phyloP scores from a whole-genome alignment of 768 basidiomycete species.

The Serendipita sp. region DNA sequence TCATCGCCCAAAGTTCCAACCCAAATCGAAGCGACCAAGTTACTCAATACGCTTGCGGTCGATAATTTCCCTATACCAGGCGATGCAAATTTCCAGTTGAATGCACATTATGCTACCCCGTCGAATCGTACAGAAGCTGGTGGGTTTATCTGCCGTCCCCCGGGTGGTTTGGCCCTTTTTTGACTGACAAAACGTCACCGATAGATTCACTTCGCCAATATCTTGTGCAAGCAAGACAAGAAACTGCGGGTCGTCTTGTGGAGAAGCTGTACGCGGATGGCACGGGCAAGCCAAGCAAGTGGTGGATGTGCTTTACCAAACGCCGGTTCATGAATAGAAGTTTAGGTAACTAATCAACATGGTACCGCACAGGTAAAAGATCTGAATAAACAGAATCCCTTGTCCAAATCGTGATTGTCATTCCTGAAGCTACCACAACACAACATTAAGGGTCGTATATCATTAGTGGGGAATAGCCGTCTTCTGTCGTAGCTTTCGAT shows the following conservation, averaged over 20 bases:
- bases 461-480: no score
- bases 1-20: constrained; percentile 47
- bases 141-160: constrained; percentile 22
- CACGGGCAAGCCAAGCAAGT: constrained; percentile 90
- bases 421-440: no score
- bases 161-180: not conserved
- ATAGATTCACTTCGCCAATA: constrained; percentile 82
- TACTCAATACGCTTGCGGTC: constrained; percentile 80
- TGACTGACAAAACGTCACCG: not conserved
- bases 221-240: constrained; percentile 83
- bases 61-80: constrained; percentile 91
- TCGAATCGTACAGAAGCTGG: constrained; percentile 64
- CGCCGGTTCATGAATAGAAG: constrained; percentile 90
- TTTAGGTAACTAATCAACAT: constrained; percentile 38
- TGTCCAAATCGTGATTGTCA: no score
- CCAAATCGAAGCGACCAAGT: constrained; percentile 75
- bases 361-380: not conserved
- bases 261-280: constrained; percentile 87
- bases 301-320: constrained; percentile 99
- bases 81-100: constrained; percentile 86
- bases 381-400: no score
- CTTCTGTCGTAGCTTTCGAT: no score
- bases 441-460: no score
- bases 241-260: constrained; percentile 70
- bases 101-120: constrained; percentile 79